Evolutionary conservation across 2,329 filamentous ascomycete genomes (phyloP).

Genomic region (Diaporthe citrichinensis): DNA sequence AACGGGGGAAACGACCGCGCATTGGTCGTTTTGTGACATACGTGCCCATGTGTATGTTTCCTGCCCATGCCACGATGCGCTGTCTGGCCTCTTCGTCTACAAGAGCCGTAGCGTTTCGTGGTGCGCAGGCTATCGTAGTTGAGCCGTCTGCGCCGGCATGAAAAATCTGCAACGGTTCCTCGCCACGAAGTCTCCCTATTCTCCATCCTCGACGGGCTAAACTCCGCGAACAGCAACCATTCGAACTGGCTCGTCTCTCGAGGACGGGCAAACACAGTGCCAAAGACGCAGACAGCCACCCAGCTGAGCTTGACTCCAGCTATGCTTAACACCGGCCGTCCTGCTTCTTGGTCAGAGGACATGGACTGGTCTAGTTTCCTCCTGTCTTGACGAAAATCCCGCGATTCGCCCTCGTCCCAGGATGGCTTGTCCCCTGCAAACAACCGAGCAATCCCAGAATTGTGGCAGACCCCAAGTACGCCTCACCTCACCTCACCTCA

Average conservation of each 20-base stretch:
- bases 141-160: not conserved
- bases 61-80: not conserved
- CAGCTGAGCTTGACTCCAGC: not conserved
- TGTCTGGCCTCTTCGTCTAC: not conserved
- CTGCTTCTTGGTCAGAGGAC: not conserved
- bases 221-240: not conserved
- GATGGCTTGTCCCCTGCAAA: not conserved
- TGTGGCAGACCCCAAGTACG: not conserved
- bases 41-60: not conserved
- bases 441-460: not conserved
- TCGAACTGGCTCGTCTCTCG: not conserved
- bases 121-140: not conserved
- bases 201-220: no score
- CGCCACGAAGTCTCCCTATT: not conserved
- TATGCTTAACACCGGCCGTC: not conserved
- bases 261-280: not conserved
- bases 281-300: not conserved
- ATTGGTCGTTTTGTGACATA: not conserved
- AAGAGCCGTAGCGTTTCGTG: not conserved
- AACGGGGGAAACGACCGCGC: not conserved
- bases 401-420: not conserved
- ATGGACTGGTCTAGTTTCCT: no score
- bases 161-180: not conserved
- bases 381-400: no score
- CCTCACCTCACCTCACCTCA: not conserved